Base-by-base conservation (phyloP, 2,329 filamentous ascomycete genomes). In the Monosporascus sp. region DNA sequence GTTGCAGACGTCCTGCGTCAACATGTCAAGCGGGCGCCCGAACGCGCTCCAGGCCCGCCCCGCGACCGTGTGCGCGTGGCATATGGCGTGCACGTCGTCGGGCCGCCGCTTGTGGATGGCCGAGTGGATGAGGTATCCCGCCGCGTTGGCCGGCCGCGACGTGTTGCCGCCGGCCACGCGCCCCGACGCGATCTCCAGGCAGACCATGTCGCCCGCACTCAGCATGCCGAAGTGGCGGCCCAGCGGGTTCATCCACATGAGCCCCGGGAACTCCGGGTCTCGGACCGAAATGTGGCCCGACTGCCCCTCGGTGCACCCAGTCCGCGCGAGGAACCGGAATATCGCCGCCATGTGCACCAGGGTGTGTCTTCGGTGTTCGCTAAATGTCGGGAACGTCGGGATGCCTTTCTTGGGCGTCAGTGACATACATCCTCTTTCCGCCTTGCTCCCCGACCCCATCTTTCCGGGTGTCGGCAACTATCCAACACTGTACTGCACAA, bases 11-110 rank as follows among this genome's bases (percentile, higher is more conserved):
- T 85, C 87, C 70, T 84, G 86, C 50, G 81, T 87, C 51, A 89
- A 72, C 85, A 89, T 89, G 55, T 89, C 86, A 18, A 90, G 72
- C 2, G 79, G 80, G 26, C 72, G 75, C 2, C 77, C 84, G 63
- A 90, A 89, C 2, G 77, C 75, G 50, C 78, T 81, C 84, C 85
- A 89, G 1, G 86, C 86, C 46, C 86, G 82, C 1, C 87, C 87
- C 15, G 79, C 77, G 40, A 75, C 76, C n/a, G 79, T 81, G 66
- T 90, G 87, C 3, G 82, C 81, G 63, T 91, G 87, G 67, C 84
- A 88, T 31, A 86, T 80, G 18, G 87, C 85, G 60, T 84, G 75
- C 37, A 86, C 81, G 64, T 88, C 51, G 48, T 51, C 79, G 4
- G 80, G 79, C 35, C 86, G 74, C 5, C 83, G 83, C 69, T 84